These are phyloP conservation scores for Linderniella brevidens DNA, from an alignment of 257 asterid species.

Conservation along the genomic window DNA sequence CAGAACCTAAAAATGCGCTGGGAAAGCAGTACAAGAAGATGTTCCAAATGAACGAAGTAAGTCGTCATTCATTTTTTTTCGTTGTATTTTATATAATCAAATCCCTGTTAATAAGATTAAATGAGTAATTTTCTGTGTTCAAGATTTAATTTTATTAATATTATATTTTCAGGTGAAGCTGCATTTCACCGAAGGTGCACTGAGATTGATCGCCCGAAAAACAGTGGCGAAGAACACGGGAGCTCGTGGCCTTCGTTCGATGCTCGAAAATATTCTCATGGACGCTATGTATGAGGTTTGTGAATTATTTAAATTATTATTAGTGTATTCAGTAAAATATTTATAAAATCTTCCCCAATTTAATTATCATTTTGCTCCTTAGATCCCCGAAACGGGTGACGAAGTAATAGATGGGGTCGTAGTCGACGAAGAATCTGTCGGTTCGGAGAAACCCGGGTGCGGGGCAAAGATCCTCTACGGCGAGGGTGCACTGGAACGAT, in stretches of 20 bases:
- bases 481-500: constrained; percentile 49
- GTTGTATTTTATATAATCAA: neutral
- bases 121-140: neutral
- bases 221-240: constrained; percentile 88
- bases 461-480: constrained; percentile 89
- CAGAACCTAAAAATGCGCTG: constrained; percentile 90
- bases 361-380: constrained; percentile 8
- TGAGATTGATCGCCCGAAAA: constrained; percentile 74
- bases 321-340: neutral
- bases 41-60: constrained; percentile 94
- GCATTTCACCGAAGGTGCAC: constrained; percentile 81
- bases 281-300: constrained; percentile 98
- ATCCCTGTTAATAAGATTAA: neutral
- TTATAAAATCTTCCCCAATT: neutral
- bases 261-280: constrained; percentile 82
- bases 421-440: constrained; percentile 65
- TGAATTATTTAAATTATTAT: constrained; percentile 3
- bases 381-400: constrained; percentile 92
- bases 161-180: constrained; percentile 51
- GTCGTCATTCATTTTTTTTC: constrained; percentile 9
- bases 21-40: constrained; percentile 93
- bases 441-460: constrained; percentile 27
- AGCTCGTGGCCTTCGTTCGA: constrained; percentile 85
- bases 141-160: neutral
- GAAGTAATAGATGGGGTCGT: constrained; percentile 75